These are phyloP conservation scores for Penicillium bovifimosum DNA, from an alignment of 495 filamentous ascomycete genomes.

Conservation along the genomic window DNA sequence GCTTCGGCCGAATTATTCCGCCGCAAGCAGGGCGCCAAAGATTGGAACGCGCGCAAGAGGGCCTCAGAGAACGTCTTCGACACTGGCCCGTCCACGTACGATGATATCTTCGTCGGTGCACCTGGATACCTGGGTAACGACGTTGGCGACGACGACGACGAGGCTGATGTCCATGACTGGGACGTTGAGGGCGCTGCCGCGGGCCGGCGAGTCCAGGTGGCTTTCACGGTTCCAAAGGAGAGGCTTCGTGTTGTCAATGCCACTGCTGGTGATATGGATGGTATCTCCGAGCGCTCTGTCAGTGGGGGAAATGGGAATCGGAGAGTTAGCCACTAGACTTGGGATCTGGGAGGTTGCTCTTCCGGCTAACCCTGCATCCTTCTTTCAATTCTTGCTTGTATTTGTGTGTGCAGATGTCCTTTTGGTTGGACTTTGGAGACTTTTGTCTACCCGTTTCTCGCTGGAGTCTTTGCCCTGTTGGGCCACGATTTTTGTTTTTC, in stretches of 20 bases:
- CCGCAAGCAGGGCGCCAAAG: constrained; percentile 52
- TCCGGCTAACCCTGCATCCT: neutral
- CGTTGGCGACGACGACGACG: constrained; percentile 25
- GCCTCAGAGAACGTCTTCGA: constrained; percentile 19
- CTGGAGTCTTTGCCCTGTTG: neutral
- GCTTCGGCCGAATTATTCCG: constrained; percentile 56
- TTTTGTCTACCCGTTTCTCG: neutral
- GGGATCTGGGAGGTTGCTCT: neutral
- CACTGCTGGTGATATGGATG: constrained; percentile 31
- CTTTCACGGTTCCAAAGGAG: constrained; percentile 88
- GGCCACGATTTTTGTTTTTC: neutral
- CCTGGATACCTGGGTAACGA: constrained; percentile 27
- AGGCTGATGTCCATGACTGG: constrained; percentile 73
- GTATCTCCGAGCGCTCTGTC: constrained; percentile 27
- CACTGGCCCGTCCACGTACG: constrained; percentile 19
- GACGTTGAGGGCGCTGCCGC: constrained; percentile 82
- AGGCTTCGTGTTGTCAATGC: constrained; percentile 81
- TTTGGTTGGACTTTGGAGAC: neutral
- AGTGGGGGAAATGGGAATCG: constrained; percentile 22
- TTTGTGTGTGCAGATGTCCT: neutral
- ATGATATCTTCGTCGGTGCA: constrained; percentile 28
- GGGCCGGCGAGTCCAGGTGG: constrained; percentile 78
- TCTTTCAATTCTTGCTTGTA: constrained; percentile 4
- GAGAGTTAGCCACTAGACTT: constrained; percentile 7
- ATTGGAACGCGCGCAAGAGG: constrained; percentile 48